Base-by-base conservation (phyloP, 805 yeast species). In the Myxozyma vanderwaltii region DNA sequence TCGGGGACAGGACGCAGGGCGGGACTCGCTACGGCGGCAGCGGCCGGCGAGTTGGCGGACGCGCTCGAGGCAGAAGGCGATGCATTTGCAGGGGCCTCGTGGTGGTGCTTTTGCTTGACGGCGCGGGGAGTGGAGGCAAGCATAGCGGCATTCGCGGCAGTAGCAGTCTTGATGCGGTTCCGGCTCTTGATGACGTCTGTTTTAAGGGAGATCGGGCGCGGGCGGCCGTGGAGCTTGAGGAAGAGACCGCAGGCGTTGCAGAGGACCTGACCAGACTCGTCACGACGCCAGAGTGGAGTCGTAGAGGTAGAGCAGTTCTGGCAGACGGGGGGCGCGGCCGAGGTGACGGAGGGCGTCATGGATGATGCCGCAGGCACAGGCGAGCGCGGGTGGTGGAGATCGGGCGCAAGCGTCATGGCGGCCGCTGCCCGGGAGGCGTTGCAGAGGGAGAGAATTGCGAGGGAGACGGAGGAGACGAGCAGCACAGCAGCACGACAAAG, bases 241-340 rank as follows among this genome's bases (percentile, higher is more conserved):
- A 90, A 90, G 51, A 90, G 77, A 0, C 97, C 97, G 76, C 97
- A 90, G 8, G 98, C 98, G 75, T 91, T 91, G 73, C 98, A 91
- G 49, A 91, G 79, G 35, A 91, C 96, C 68, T 86, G 86, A 15
- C 96, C 96, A 10, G 88, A 83, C 69, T 91, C 97, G 74, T 91
- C 97, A 64, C 97, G 80, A 74, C 97, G 81, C 97, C 97, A 91
- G 29, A 91, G 77, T 0, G 98, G 97, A 1, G 98, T 91, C 1
- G 94, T 91, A 59, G 90, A 88, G 1, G 98, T 91, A 69, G 86
- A 82, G 76, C 98, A 91, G 73, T 91, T 91, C 67, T 87, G 89
- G 72, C 98, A 91, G 23, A 86, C 80, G 3, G 95, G 67, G 29
- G 69, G 64, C 13, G 61, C 54, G n/a, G 60, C 13, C 10, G 43